Evolutionary conservation across 129 eudicot species (phyloP).

Genomic region (Daucus carota): DH1_v3.0 NC_030382.2:10972001-10972500

Average conservation of each 20-base stretch:
- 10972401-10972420: not conserved
- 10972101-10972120: not conserved
- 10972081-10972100: not conserved
- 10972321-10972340: constrained; percentile 10
- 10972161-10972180: not conserved
- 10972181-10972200: constrained; percentile 7
- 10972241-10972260: not conserved
- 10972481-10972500: too few species aligned
- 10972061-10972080: not conserved
- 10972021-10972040: not conserved
- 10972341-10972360: not conserved
- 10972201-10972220: constrained; percentile 1
- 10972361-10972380: not conserved
- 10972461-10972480: too few species aligned
- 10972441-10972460: not conserved
- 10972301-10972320: not conserved
- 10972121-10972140: not conserved
- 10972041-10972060: not conserved
- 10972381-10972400: not conserved
- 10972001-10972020: not conserved
- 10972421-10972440: not conserved
- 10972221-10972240: constrained; percentile 10
- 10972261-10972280: constrained; percentile 10
- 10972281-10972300: not conserved
- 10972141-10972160: not conserved